Conservation (phyloP, 768 basidiomycete genomes). For the Xerocomus brunneocitrinus region DNA sequence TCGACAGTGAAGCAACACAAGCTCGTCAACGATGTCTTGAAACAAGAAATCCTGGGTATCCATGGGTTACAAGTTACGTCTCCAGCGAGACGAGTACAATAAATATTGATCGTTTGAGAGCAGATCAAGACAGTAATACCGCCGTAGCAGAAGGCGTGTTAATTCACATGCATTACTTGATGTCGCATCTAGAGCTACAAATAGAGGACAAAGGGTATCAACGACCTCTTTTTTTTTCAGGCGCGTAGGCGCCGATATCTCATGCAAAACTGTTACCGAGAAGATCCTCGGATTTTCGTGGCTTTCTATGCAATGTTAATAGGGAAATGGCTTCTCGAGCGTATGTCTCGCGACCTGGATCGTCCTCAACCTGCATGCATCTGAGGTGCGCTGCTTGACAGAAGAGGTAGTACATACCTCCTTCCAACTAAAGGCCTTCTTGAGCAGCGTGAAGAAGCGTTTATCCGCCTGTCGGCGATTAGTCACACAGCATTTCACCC, state of each 20-base stretch:
- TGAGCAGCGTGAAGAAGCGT: conserved; percentile 76
- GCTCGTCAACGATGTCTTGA: conserved; percentile 79
- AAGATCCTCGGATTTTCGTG: not conserved
- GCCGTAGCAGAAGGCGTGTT: conserved; percentile 7
- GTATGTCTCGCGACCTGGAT: conserved; percentile 56
- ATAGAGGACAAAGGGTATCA: conserved; percentile 3
- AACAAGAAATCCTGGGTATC: conserved; percentile 84
- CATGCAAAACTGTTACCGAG: not conserved
- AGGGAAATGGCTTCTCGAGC: conserved; percentile 64
- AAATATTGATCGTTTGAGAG: conserved; percentile 7
- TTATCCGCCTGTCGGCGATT: conserved; percentile 65
- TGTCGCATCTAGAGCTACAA: conserved; percentile 6
- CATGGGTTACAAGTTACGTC: conserved; percentile 86
- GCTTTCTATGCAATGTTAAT: conserved; percentile 35
- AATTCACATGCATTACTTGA: not conserved
- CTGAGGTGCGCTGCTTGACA: conserved; percentile 1
- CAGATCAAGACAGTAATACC: conserved; percentile 43
- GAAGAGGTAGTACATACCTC: conserved; percentile 40
- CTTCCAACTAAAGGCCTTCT: conserved; percentile 70
- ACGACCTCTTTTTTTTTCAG: not conserved
- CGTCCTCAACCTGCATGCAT: conserved; percentile 50
- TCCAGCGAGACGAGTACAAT: not conserved
- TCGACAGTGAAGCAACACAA: conserved; percentile 90
- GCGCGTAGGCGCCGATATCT: not conserved
- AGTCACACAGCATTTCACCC: not conserved